These are phyloP conservation scores for Pisolithus thermaeus DNA, from an alignment of 1,284 basidiomycete species.

Conservation along the genomic window DNA sequence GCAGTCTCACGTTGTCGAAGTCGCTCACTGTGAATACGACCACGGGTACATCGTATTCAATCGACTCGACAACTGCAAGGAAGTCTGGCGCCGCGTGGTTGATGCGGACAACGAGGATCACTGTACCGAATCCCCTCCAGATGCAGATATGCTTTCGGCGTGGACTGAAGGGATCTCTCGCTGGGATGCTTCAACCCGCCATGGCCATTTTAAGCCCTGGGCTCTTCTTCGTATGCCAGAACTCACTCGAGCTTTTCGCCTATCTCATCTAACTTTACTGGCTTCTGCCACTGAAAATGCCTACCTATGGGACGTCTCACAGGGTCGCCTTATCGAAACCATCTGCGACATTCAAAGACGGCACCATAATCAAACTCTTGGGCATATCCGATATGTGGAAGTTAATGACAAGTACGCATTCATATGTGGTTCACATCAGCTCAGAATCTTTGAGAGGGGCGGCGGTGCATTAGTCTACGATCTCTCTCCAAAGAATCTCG, in stretches of 20 bases:
- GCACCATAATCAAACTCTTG: conserved; percentile 24
- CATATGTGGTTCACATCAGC: conserved; percentile 42
- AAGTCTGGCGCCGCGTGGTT: conserved; percentile 57
- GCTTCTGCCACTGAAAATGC: conserved; percentile 39
- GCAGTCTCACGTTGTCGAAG: conserved; percentile 48
- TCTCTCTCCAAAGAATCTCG: conserved; percentile 30
- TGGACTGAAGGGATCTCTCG: conserved; percentile 12
- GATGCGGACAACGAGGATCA: conserved; percentile 25
- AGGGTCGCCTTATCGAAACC: conserved; percentile 39
- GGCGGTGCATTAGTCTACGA: conserved; percentile 39
- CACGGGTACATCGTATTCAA: conserved; percentile 68
- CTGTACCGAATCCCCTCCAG: conserved; percentile 30
- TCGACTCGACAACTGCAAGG: conserved; percentile 47
- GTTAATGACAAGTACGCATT: conserved; percentile 54
- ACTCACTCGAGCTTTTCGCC: conserved; percentile 52
- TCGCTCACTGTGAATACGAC: conserved; percentile 71
- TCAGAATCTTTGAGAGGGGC: conserved; percentile 52
- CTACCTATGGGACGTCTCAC: conserved; percentile 57
- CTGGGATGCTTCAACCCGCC: conserved; percentile 7
- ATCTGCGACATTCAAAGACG: conserved; percentile 38
- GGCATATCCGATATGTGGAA: conserved; percentile 59
- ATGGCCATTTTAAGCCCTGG: conserved; percentile 56
- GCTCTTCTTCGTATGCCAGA: conserved; percentile 45
- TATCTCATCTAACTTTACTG: conserved; percentile 61
- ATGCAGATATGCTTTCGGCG: conserved; percentile 30